Evolutionary conservation across 352 stramenopile species (phyloP).

Genomic region (Globisporangium uncinulatum): DNA sequence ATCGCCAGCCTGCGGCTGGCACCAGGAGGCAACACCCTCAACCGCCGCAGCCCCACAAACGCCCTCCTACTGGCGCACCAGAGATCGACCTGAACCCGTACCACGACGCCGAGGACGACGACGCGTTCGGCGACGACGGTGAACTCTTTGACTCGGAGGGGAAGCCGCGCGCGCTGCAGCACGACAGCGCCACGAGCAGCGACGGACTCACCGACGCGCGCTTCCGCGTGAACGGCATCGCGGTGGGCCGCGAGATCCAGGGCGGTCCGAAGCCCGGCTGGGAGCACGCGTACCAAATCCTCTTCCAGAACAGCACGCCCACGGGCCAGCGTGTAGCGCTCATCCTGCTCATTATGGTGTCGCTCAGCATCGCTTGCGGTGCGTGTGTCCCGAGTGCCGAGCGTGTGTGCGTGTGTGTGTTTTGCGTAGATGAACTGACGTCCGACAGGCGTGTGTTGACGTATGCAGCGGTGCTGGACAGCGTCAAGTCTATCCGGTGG

Average conservation of each 20-base stretch:
- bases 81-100: conserved; percentile 20
- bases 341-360: conserved; percentile 64
- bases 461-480: conserved; percentile 67
- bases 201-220: conserved; percentile 31
- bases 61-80: conserved; percentile 6
- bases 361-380: conserved; percentile 62
- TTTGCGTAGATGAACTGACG: no score
- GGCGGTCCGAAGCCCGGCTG: conserved; percentile 57
- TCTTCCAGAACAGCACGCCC: conserved; percentile 58
- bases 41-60: conserved; percentile 7
- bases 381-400: no score
- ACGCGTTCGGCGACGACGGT: conserved; percentile 16
- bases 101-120: conserved; percentile 8
- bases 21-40: neutral
- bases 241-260: conserved; percentile 64
- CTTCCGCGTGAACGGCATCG: conserved; percentile 72
- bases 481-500: conserved; percentile 55
- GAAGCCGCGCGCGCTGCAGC: conserved; percentile 22
- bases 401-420: no score
- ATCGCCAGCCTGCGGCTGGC: conserved; percentile 15
- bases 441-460: no score
- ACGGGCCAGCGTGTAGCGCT: conserved; percentile 49
- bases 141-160: conserved; percentile 32
- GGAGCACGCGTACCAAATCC: conserved; percentile 54
- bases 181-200: no score